Conservation (phyloP, 768 basidiomycete genomes). For the Amanita pallidorosea region DNA sequence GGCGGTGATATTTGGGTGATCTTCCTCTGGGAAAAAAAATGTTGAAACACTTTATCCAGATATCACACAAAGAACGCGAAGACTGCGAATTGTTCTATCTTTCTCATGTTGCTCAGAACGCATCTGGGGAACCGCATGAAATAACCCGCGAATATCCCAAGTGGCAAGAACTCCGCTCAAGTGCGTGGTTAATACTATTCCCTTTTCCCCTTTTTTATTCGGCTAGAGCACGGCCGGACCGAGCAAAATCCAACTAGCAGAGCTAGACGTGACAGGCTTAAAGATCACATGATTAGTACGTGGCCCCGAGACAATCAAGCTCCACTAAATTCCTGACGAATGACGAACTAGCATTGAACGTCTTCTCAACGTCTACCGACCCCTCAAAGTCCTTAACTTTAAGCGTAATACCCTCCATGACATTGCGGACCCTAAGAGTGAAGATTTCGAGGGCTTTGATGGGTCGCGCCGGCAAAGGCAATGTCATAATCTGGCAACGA, state of each 20-base stretch:
- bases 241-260: constrained; percentile 20
- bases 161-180: constrained; percentile 51
- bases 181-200: constrained; percentile 27
- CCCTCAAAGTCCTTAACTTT: neutral
- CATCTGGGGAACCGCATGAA: constrained; percentile 21
- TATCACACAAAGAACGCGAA: constrained; percentile 57
- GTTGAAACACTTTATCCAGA: constrained; percentile 27
- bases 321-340: neutral
- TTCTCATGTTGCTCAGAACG: constrained; percentile 34
- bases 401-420: constrained; percentile 48
- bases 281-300: constrained; percentile 52
- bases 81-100: constrained; percentile 83
- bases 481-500: constrained; percentile 42
- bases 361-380: neutral
- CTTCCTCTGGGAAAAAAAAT: neutral
- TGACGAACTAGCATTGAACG: neutral
- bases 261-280: constrained; percentile 38
- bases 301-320: neutral
- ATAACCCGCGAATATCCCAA: constrained; percentile 45
- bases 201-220: constrained; percentile 1
- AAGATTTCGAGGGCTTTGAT: constrained; percentile 48
- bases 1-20: constrained; percentile 33
- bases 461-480: constrained; percentile 16
- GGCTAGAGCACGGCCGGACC: constrained; percentile 49
- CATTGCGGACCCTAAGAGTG: constrained; percentile 47